phyloP scores from a whole-genome alignment of 495 filamentous ascomycete genomes.

The Saxophila tyrrhenica region DNA sequence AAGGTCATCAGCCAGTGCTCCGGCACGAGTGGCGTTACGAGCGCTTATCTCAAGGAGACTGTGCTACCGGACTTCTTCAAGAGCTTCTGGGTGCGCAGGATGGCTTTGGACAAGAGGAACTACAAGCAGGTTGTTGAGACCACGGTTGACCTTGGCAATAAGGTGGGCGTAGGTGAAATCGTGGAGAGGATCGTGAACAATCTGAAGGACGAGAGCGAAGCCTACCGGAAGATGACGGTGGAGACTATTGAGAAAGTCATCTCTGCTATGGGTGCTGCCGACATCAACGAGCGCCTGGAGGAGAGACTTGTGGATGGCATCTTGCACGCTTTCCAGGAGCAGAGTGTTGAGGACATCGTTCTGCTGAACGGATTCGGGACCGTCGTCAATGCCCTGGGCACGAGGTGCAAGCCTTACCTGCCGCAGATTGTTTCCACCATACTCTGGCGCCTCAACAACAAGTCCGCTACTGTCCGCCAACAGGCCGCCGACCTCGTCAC shows the following conservation, averaged over 20 bases:
- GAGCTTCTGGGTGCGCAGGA: slow-evolving; percentile 94
- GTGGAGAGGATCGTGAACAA: slow-evolving; percentile 86
- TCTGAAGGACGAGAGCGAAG: slow-evolving; percentile 95
- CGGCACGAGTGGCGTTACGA: slow-evolving; percentile 87
- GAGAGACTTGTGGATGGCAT: slow-evolving; percentile 92
- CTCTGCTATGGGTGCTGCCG: slow-evolving; percentile 81
- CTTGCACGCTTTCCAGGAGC: slow-evolving; percentile 95
- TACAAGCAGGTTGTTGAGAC: slow-evolving; percentile 97
- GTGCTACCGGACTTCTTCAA: slow-evolving; percentile 97
- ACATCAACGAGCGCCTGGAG: slow-evolving; percentile 85
- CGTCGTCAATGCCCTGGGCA: slow-evolving; percentile 89
- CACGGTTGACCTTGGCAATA: slow-evolving; percentile 93
- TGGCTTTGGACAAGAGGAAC: slow-evolving; percentile 94
- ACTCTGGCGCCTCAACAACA: slow-evolving; percentile 96
- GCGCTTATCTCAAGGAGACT: slow-evolving; percentile 85
- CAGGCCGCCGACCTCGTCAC: slow-evolving; percentile 96
- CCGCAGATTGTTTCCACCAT: slow-evolving; percentile 95
- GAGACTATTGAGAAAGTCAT: slow-evolving; percentile 96
- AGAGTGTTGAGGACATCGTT: slow-evolving; percentile 90
- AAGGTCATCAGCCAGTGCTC: slow-evolving; percentile 98
- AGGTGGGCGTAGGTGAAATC: slow-evolving; percentile 92
- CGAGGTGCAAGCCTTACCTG: slow-evolving; percentile 89
- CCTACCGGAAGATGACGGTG: slow-evolving; percentile 97
- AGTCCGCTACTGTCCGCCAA: slow-evolving; percentile 87
- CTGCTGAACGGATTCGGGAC: slow-evolving; percentile 99